Base-by-base conservation (phyloP, 805 yeast genomes). In the Candida insectalens region DNA sequence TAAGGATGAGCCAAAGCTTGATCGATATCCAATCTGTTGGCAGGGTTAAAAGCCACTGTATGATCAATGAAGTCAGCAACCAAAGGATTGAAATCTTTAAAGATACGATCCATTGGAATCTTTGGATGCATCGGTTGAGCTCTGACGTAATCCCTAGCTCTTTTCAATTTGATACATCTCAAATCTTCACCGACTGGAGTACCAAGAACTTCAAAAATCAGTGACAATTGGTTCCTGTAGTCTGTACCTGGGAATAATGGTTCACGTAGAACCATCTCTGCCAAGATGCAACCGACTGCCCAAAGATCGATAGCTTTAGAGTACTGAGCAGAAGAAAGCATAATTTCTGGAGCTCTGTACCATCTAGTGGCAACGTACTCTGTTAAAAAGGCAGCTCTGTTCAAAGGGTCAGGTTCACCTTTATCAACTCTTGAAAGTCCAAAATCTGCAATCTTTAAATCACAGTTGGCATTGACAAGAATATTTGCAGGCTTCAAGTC, bases 1-100 rank as follows among this genome's bases (percentile, higher is more conserved):
- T 82, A 83, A 2, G 95, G 94, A 53, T 89, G 97, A 39, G 67
- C 62, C 25, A 89, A 66, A 1, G 96, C 94, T 38, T 81, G 80
- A 30, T 71, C 80, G 4, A 84, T 95, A 1, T 85, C 73, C 42
- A 89, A 79, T 48, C 98, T 65, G 46, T 80, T 74, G 3, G 65
- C 56, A 1, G 96, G 96, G 49, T 87, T 83, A 53, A 89, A 89
- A 3, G 79, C 70, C 27, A 89, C 67, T 66, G 89, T 69, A 43
- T 67, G 76, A 19, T 78, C 85, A 44, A 83, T 55, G 32, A 83
- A 60, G 50, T 81, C 88, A 28, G 73, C 51, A 3, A 69, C 75
- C 32, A 55, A 37, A 3, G 77, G 74, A 40, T 69, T 65, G 8
- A 61, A 60, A 46, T 63, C 60, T 2, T 74, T 64, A 50, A 74